These are phyloP conservation scores for Ballota nigra DNA, from an alignment of 257 asterid genomes.

Conservation along the genomic window DNA sequence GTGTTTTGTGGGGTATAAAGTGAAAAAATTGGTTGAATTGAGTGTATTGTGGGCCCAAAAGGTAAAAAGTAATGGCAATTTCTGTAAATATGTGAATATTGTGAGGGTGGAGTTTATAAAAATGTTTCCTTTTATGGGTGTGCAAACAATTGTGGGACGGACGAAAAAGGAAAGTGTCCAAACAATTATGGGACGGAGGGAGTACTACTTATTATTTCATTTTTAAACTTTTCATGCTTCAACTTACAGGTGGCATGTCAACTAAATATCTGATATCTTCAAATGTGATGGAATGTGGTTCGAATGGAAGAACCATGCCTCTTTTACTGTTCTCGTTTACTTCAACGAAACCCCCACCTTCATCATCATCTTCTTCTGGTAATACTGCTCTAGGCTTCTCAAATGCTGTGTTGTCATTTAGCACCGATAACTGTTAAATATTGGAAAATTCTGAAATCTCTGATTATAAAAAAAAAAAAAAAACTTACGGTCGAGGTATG, in stretches of 20 bases:
- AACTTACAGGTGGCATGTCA: slow-evolving; percentile 48
- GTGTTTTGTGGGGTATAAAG: no score
- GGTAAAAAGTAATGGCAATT: no score
- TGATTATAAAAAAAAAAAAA: no score
- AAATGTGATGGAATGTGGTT: slow-evolving; percentile 49
- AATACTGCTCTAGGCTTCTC: slow-evolving; percentile 48
- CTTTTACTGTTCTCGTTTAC: slow-evolving; percentile 28
- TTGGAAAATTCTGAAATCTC: neutral
- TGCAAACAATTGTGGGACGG: no score
- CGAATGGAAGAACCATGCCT: slow-evolving; percentile 58
- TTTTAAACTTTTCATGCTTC: neutral
- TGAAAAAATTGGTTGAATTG: no score
- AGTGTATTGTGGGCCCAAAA: no score
- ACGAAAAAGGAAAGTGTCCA: no score
- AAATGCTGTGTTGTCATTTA: slow-evolving; percentile 33
- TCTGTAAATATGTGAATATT: no score
- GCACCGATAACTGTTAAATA: neutral
- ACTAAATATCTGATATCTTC: slow-evolving; percentile 54
- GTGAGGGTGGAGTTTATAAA: no score
- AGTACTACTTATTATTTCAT: neutral
- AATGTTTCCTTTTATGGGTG: no score
- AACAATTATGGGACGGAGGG: no score
- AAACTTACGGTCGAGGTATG: slow-evolving; percentile 39
- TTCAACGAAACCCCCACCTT: slow-evolving; percentile 20
- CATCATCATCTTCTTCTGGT: slow-evolving; percentile 30